Percentiles rank a stretch among this genome's conserved stretches.
Conservation (phyloP, 1,284 basidiomycete species). For the Tylopilus microsporus region DNA sequence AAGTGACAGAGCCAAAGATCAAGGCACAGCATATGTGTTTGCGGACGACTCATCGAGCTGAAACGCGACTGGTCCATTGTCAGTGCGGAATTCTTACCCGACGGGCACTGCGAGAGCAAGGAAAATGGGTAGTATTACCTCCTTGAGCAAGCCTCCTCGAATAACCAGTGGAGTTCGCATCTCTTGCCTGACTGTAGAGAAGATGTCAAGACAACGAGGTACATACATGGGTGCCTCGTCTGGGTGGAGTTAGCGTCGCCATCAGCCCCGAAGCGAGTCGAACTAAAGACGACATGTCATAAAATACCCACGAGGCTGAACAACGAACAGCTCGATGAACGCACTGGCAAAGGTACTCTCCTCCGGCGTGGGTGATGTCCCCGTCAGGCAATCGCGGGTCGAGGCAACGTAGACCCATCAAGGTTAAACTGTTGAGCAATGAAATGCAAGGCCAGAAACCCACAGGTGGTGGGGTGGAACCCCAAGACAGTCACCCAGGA, state of each 20-base stretch:
- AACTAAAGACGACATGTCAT: slow-evolving; percentile 22
- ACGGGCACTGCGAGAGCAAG: slow-evolving; percentile 13
- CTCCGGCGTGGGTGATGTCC: slow-evolving; percentile 26
- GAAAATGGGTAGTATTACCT: slow-evolving; percentile 24
- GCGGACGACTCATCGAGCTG: too few relatives aligned
- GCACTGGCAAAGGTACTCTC: slow-evolving; percentile 16
- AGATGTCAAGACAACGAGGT: slow-evolving; percentile 15
- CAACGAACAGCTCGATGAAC: slow-evolving; percentile 24
- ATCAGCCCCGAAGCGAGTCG: slow-evolving; percentile 2
- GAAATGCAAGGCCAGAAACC: slow-evolving; percentile 22
- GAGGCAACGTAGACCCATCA: slow-evolving; percentile 18
- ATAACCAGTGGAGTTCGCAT: slow-evolving; percentile 27
- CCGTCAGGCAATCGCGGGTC: slow-evolving; percentile 28
- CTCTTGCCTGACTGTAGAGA: slow-evolving; percentile 28
- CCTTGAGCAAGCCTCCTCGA: slow-evolving; percentile 22
- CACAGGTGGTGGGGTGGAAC: slow-evolving; percentile 9
- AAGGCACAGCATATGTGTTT: too few relatives aligned
- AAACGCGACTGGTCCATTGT: too few relatives aligned
- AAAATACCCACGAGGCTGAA: slow-evolving; percentile 23
- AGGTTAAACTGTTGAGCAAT: slow-evolving; percentile 10
- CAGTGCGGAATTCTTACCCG: too few relatives aligned
- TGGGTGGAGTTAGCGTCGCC: slow-evolving; percentile 11
- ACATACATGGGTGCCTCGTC: slow-evolving; percentile 19
- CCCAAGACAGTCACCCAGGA: slow-evolving; percentile 8
- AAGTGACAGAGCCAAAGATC: too few relatives aligned